Evolutionary conservation across 1,284 basidiomycete genomes (phyloP), one percentile per base, ranked within the genome.

Genomic region (Calocybe gambosa): DNA sequence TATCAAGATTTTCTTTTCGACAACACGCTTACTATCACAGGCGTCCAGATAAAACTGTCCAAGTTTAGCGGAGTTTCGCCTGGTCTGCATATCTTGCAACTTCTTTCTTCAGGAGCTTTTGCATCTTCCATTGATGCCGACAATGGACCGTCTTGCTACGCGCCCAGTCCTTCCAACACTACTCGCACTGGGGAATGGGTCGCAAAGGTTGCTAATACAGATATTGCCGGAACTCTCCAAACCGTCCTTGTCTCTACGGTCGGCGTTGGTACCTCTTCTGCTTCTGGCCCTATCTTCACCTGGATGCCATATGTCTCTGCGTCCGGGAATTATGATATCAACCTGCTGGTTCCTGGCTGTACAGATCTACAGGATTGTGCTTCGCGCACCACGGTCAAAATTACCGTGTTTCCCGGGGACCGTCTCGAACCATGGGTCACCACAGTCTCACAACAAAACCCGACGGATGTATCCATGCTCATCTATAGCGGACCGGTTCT

Each of bases 231-330:
- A 13, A 96, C 93, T 4, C 75, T 74, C 0, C 83, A 91, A 54
- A 73, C 76, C 0, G 84, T 94, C 40, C 76, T 94, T 16, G 75
- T 84, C 21, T 76, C 92, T 10, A 70, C 71, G 0, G 78, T 93
- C 16, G 61, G 74, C 35, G 82, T 87, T 35, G 82, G 80, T 16
- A 85, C 84, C 2, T 60, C 82, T 1, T 50, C 80, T 2, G 61
- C 77, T 0, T 63, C 76, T 35, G 76, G 77, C 13, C 89, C 92
- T 8, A 82, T 78, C 33, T 80, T 96, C 59, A 93, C 89, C 0
- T 97, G 92, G 82, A 77, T 82, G 64, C 91, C 94, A 0, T 93
- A 91, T 59, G 85, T 98, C 18, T 89, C 89, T 0, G 85, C 89
- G 15, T 78, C 89, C 1, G 96, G 93, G 31, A 70, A 80, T 51